Evolutionary conservation across 768 basidiomycete species (phyloP).

Genomic region (Auricularia sp.): DNA sequence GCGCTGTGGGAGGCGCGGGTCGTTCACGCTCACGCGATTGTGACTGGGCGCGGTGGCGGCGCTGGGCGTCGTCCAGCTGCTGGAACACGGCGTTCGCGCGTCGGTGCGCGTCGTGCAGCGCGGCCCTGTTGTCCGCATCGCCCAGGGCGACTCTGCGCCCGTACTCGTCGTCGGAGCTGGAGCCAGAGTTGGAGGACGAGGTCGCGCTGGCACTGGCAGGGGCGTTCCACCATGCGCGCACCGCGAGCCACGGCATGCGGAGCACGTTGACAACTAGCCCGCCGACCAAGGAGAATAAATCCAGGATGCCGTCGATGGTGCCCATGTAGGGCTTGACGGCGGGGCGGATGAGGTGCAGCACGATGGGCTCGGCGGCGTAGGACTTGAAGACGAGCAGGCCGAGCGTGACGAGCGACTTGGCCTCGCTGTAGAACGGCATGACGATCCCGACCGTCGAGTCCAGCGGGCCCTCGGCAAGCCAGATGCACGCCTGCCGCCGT

Average conservation of each 20-base stretch:
- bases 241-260: not conserved
- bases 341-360: slow-evolving; percentile 70
- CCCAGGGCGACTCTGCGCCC: not conserved
- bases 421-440: slow-evolving; percentile 75
- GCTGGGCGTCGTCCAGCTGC: not conserved
- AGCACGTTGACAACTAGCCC: not conserved
- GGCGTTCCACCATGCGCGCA: not conserved
- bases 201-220: not conserved
- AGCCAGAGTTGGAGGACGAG: not conserved
- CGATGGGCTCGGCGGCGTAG: slow-evolving; percentile 76
- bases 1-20: not conserved
- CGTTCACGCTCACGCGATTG: not conserved
- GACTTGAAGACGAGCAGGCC: slow-evolving; percentile 72
- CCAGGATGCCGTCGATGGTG: slow-evolving; percentile 54
- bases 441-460: slow-evolving; percentile 60
- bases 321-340: slow-evolving; percentile 62
- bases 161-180: not conserved
- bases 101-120: not conserved
- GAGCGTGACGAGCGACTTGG: slow-evolving; percentile 62
- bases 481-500: slow-evolving; percentile 32
- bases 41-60: not conserved
- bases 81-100: not conserved
- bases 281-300: slow-evolving; percentile 25
- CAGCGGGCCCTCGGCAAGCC: slow-evolving; percentile 58
- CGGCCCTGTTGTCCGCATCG: not conserved